Percentiles rank a stretch among this genome's conserved stretches.
Evolutionary conservation across 2,329 filamentous ascomycete species (phyloP).

Genomic region (Aspergillus sp.): DNA sequence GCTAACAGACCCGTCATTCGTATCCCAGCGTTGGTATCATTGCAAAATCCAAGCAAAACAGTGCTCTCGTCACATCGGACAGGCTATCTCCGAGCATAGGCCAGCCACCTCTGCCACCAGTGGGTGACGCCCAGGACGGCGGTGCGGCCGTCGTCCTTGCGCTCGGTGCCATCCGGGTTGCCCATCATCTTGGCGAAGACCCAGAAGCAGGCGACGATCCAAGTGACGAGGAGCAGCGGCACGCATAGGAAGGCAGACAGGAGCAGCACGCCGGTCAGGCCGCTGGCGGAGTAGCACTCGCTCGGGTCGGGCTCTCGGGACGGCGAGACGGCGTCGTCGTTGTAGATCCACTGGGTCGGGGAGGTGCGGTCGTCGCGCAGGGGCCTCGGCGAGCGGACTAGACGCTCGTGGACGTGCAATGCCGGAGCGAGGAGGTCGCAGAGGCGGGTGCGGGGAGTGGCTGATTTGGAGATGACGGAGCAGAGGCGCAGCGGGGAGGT

Average conservation of each 20-base stretch:
- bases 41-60: constrained; percentile 7
- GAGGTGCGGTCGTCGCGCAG: constrained; percentile 13
- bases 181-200: constrained; percentile 52
- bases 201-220: constrained; percentile 55
- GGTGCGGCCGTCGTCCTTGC: constrained; percentile 51
- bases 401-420: constrained; percentile 39
- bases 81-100: constrained; percentile 19
- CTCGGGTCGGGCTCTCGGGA: constrained; percentile 14
- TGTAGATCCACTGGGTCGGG: constrained; percentile 27
- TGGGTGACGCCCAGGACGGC: constrained; percentile 49
- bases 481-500: constrained; percentile 48
- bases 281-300: constrained; percentile 26
- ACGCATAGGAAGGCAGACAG: constrained; percentile 49
- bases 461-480: constrained; percentile 33
- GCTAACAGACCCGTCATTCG: constrained; percentile 18
- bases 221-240: constrained; percentile 47
- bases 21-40: constrained; percentile 21
- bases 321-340: constrained; percentile 30
- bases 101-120: constrained; percentile 54
- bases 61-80: constrained; percentile 3
- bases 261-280: constrained; percentile 44
- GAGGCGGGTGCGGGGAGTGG: constrained; percentile 41
- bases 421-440: constrained; percentile 45
- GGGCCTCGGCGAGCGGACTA: constrained; percentile 20
- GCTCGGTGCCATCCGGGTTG: constrained; percentile 51